A percentile compares a stretch with the other conserved stretches of the same genome.
These are phyloP conservation scores for Candolleomyces aberdarensis DNA, from an alignment of 768 basidiomycete genomes.

Conservation along the genomic window DNA sequence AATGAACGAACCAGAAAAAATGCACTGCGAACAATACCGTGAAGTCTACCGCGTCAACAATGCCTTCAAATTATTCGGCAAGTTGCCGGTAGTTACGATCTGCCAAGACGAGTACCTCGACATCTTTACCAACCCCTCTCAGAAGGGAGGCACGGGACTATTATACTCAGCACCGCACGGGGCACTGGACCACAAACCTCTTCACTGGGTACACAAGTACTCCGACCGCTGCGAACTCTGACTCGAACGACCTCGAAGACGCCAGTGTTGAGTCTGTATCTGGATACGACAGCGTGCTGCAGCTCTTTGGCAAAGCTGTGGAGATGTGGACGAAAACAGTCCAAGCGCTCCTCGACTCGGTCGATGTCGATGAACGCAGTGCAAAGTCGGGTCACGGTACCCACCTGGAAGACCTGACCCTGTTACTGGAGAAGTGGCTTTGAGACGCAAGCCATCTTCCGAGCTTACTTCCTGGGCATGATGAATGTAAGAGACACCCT, in stretches of 20 bases:
- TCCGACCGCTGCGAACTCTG: too few relatives aligned
- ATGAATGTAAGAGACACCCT: slow-evolving; percentile 45
- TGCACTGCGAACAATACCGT: slow-evolving; percentile 40
- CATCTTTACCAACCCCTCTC: slow-evolving; percentile 48
- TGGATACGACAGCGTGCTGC: slow-evolving; percentile 37
- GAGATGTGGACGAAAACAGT: slow-evolving; percentile 49
- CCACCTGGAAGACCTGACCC: neutral
- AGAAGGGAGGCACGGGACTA: slow-evolving; percentile 51
- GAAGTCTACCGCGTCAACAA: slow-evolving; percentile 11
- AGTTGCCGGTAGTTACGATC: slow-evolving; percentile 53
- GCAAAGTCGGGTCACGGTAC: slow-evolving; percentile 13
- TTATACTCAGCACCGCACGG: slow-evolving; percentile 63
- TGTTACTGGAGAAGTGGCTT: too few relatives aligned
- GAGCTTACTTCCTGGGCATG: slow-evolving; percentile 68
- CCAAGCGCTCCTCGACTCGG: slow-evolving; percentile 25
- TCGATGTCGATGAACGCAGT: slow-evolving; percentile 33
- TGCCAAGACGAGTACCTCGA: slow-evolving; percentile 51
- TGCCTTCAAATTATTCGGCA: slow-evolving; percentile 45
- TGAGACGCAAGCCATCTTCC: slow-evolving; percentile 44
- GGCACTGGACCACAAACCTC: slow-evolving; percentile 65
- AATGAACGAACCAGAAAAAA: slow-evolving; percentile 40
- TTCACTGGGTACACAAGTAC: slow-evolving; percentile 31
- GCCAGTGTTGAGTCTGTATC: too few relatives aligned
- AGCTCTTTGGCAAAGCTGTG: slow-evolving; percentile 57
- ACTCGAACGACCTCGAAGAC: too few relatives aligned